phyloP scores from a whole-genome alignment of 164 flowering plant genomes.

The Aristolochia fimbriata region DNA sequence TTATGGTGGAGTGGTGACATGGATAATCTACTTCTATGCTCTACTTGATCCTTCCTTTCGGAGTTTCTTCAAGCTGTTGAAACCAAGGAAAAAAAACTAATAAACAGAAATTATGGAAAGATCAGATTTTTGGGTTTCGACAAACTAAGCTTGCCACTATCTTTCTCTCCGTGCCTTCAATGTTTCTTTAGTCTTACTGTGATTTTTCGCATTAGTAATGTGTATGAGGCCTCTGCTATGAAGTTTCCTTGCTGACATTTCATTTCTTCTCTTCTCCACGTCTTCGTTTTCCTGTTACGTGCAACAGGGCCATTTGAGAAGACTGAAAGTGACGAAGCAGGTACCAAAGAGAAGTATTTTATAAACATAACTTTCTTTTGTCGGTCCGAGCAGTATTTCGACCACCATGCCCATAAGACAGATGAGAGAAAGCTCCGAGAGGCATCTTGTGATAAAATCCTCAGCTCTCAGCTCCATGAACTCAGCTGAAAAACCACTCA shows the following conservation, averaged over 20 bases:
- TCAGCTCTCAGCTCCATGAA: constrained; percentile 44
- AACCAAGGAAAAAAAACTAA: too few species aligned
- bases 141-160: too few species aligned
- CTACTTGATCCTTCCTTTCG: too few species aligned
- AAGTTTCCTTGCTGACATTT: constrained; percentile 29
- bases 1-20: too few species aligned
- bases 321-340: constrained; percentile 15
- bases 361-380: constrained; percentile 6
- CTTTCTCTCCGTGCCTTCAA: too few species aligned
- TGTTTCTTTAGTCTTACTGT: constrained; percentile 1
- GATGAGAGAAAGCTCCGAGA: constrained; percentile 77
- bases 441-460: constrained; percentile 61
- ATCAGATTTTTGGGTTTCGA: too few species aligned
- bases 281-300: constrained; percentile 16
- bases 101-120: too few species aligned
- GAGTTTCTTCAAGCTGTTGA: too few species aligned
- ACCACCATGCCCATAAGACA: constrained; percentile 67
- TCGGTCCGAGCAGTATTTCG: constrained; percentile 3
- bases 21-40: not conserved
- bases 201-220: constrained; percentile 11
- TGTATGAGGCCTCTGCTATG: constrained; percentile 5
- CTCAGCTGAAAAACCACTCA: constrained; percentile 39
- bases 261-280: constrained; percentile 13
- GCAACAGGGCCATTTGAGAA: constrained; percentile 3
- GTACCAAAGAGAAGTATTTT: constrained; percentile 10